Evolutionary conservation across 1,284 basidiomycete species (phyloP).

Genomic region (Cryptococcus floricola): DNA sequence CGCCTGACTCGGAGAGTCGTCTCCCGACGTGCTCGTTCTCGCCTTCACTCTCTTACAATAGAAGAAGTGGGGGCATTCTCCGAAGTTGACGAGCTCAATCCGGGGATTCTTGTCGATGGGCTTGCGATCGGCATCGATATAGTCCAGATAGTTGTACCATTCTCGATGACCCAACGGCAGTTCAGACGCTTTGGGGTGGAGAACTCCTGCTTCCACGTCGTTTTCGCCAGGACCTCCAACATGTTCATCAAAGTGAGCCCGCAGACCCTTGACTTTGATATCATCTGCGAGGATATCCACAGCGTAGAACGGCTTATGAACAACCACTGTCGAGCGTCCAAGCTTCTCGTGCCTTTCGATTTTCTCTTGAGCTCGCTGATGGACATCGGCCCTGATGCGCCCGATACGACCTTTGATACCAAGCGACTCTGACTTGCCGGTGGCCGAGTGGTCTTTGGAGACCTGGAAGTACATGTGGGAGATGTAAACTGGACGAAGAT

Average conservation of each 20-base stretch:
- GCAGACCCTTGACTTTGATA: slow-evolving; percentile 72
- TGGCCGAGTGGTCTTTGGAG: slow-evolving; percentile 66
- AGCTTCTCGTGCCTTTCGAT: slow-evolving; percentile 41
- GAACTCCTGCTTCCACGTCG: background rate
- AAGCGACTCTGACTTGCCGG: slow-evolving; percentile 66
- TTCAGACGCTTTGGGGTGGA: slow-evolving; percentile 25
- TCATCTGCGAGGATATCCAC: slow-evolving; percentile 78
- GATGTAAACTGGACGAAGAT: slow-evolving; percentile 73
- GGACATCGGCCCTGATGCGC: slow-evolving; percentile 82
- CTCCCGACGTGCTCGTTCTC: slow-evolving; percentile 42
- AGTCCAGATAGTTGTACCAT: slow-evolving; percentile 83
- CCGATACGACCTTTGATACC: slow-evolving; percentile 79
- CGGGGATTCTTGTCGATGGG: slow-evolving; percentile 57
- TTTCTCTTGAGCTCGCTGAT: slow-evolving; percentile 83
- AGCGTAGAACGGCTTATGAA: slow-evolving; percentile 86
- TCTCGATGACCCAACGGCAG: slow-evolving; percentile 41
- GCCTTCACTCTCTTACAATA: slow-evolving; percentile 64
- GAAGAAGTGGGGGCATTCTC: slow-evolving; percentile 75
- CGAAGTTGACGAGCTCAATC: slow-evolving; percentile 67
- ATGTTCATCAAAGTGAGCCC: slow-evolving; percentile 68
- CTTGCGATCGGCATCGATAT: slow-evolving; percentile 71
- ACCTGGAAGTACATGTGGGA: slow-evolving; percentile 85
- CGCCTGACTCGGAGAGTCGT: slow-evolving; percentile 5
- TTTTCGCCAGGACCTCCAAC: slow-evolving; percentile 53
- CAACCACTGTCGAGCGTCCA: slow-evolving; percentile 24